A percentile compares a stretch with the other conserved stretches of the same genome.
Conservation (phyloP, 225 moss, liverwort and hornwort species). For the Polytrichum formosum region DNA sequence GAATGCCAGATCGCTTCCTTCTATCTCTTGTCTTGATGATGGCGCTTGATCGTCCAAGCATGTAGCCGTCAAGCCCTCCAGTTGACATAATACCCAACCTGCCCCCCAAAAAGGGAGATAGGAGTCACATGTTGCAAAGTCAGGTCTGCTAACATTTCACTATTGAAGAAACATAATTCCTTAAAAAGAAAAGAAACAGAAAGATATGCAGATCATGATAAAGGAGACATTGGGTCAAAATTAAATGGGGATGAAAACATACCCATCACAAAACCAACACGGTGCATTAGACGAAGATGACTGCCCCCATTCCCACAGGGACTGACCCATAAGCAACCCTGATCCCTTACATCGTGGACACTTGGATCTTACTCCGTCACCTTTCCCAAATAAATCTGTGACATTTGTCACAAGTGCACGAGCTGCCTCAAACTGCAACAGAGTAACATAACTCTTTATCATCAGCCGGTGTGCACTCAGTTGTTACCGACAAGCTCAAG, state of each 20-base stretch:
- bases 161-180: background rate
- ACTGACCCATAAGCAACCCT: slow-evolving; percentile 36
- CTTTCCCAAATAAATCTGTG: slow-evolving; percentile 27
- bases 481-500: background rate
- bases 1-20: slow-evolving; percentile 11
- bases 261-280: slow-evolving; percentile 90
- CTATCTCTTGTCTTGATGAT: slow-evolving; percentile 28
- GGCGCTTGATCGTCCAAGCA: slow-evolving; percentile 51
- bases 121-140: background rate
- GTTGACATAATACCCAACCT: slow-evolving; percentile 69
- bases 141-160: background rate
- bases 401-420: slow-evolving; percentile 38
- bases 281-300: slow-evolving; percentile 28
- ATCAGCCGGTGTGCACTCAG: background rate
- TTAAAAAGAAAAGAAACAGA: background rate
- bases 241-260: background rate
- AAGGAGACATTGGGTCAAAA: slow-evolving; percentile 1
- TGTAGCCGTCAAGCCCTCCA: slow-evolving; percentile 54
- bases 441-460: slow-evolving; percentile 2
- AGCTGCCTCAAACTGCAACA: slow-evolving; percentile 47
- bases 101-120: slow-evolving; percentile 15
- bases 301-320: slow-evolving; percentile 29
- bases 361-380: slow-evolving; percentile 45
- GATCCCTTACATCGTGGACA: slow-evolving; percentile 70
- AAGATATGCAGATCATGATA: background rate